These are phyloP conservation scores for Seiridium cupressi DNA, from an alignment of 2,329 filamentous ascomycete species.

Conservation along the genomic window DNA sequence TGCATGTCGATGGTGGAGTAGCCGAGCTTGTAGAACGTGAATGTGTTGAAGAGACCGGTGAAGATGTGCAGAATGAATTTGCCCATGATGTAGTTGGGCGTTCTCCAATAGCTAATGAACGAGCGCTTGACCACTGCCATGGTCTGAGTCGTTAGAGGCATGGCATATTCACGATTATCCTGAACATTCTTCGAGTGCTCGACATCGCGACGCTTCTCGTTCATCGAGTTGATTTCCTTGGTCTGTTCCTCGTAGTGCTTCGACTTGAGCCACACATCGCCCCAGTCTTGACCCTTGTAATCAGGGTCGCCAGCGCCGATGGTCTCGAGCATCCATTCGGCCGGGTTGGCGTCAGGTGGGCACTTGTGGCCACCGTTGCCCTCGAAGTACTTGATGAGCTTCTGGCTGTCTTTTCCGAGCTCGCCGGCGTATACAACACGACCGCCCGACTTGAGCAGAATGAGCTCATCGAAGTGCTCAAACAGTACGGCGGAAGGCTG, in stretches of 20 bases:
- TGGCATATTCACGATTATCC: constrained; percentile 63
- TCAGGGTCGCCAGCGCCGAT: constrained; percentile 62
- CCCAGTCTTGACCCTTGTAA: constrained; percentile 61
- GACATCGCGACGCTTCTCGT: constrained; percentile 39
- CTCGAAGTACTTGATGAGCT: constrained; percentile 51
- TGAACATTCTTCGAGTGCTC: constrained; percentile 36
- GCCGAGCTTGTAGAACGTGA: constrained; percentile 58
- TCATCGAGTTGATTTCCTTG: constrained; percentile 51
- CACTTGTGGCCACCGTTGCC: constrained; percentile 47
- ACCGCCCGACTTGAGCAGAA: constrained; percentile 53
- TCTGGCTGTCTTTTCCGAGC: constrained; percentile 46
- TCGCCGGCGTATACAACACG: constrained; percentile 54
- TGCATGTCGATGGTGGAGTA: constrained; percentile 62
- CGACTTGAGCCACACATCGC: constrained; percentile 56
- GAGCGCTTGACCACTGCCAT: constrained; percentile 66
- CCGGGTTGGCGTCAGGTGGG: constrained; percentile 47
- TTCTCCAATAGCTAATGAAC: constrained; percentile 73
- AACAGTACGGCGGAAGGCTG: constrained; percentile 57
- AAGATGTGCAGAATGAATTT: constrained; percentile 72
- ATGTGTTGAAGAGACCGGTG: constrained; percentile 75
- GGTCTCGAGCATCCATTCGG: constrained; percentile 55
- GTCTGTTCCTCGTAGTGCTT: constrained; percentile 43
- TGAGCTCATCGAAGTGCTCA: constrained; percentile 54
- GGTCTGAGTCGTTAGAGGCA: constrained; percentile 61
- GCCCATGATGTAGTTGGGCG: constrained; percentile 73